phyloP scores from a whole-genome alignment of 352 stramenopile species.

The Pythium aquatile region DNA sequence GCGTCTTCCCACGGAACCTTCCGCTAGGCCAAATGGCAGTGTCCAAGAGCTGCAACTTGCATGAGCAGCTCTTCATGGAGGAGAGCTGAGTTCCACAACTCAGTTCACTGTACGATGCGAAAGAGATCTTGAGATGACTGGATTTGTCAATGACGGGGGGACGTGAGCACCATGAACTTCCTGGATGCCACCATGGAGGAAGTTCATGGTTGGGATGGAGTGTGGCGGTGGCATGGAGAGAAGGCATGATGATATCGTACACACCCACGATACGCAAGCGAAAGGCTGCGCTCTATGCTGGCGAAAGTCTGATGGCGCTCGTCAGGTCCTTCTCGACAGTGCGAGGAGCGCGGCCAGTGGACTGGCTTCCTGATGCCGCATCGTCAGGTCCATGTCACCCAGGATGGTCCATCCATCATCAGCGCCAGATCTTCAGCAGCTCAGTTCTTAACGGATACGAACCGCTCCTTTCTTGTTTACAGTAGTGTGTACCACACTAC shows the following conservation, averaged over 20 bases:
- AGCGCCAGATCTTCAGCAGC: not conserved
- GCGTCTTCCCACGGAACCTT: conserved; percentile 8
- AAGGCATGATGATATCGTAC: not conserved
- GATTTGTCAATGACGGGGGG: not conserved
- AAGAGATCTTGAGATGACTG: not conserved
- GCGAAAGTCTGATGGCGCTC: no score
- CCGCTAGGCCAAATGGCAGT: conserved; percentile 13
- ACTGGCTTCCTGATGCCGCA: conserved; percentile 2
- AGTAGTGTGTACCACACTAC: not conserved
- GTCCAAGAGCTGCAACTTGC: conserved; percentile 1
- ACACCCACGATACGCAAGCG: not conserved
- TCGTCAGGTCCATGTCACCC: not conserved
- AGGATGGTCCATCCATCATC: not conserved
- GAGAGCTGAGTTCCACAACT: conserved; percentile 17
- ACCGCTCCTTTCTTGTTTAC: not conserved
- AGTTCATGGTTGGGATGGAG: not conserved
- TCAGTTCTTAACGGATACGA: not conserved
- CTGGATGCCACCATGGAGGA: no score
- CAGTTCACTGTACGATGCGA: conserved; percentile 5
- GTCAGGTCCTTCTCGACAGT: not conserved
- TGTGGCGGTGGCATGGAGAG: not conserved
- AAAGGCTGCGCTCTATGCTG: not conserved
- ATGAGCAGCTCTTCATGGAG: not conserved
- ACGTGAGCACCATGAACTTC: no score
- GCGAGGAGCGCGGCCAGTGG: not conserved